A percentile compares a stretch with the other conserved stretches of the same genome.
phyloP scores from a whole-genome alignment of 208 protist genomes.

The Trichomonas vaginalis region DNA sequence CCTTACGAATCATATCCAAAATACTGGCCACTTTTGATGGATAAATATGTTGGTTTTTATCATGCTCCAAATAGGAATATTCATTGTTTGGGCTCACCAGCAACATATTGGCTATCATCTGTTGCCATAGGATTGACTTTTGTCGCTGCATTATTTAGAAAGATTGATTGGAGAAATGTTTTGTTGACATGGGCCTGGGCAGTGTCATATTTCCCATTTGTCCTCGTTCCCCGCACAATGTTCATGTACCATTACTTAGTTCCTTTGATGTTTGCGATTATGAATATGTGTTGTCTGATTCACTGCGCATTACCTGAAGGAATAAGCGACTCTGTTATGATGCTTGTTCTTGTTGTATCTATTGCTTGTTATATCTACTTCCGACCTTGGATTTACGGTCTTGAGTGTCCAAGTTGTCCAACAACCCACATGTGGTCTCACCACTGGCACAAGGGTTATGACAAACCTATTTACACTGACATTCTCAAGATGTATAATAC shows the following conservation, averaged over 20 bases:
- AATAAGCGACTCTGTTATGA: background rate
- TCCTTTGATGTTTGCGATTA: background rate
- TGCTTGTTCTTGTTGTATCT: background rate
- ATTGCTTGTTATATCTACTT: background rate
- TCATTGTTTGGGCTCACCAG: background rate
- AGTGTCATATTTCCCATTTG: background rate
- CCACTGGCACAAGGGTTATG: background rate
- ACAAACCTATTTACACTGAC: background rate
- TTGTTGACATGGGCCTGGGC: background rate
- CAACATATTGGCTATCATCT: background rate
- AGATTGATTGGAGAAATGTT: background rate
- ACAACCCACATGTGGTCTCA: background rate
- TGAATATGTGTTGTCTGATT: background rate
- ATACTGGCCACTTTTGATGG: background rate
- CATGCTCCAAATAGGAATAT: background rate
- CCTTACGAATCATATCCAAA: background rate
- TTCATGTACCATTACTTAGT: background rate
- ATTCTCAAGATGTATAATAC: background rate
- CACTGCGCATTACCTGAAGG: background rate
- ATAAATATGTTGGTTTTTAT: background rate
- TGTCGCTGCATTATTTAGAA: background rate
- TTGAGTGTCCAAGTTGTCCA: background rate
- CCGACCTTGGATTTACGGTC: background rate
- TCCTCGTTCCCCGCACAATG: background rate
- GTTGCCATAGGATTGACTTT: background rate